Evolutionary conservation across 2,329 filamentous ascomycete species (phyloP).

Genomic region (Sclerotinia subarctica): DNA sequence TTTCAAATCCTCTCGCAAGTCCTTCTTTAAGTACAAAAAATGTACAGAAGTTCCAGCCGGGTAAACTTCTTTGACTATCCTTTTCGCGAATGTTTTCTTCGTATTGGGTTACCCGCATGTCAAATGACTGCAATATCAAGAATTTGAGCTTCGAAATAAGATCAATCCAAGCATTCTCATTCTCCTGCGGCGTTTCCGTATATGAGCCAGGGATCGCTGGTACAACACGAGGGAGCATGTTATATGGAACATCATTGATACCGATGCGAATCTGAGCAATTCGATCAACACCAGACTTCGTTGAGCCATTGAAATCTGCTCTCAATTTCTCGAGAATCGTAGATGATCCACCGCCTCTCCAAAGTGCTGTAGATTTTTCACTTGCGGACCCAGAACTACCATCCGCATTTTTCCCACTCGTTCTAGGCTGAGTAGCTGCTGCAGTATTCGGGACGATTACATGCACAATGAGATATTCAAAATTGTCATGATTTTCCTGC

Average conservation of each 20-base stretch:
- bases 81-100: slow-evolving; percentile 97
- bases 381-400: slow-evolving; percentile 52
- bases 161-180: slow-evolving; percentile 79
- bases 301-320: slow-evolving; percentile 79
- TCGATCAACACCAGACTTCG: slow-evolving; percentile 70
- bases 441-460: slow-evolving; percentile 84
- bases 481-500: slow-evolving; percentile 92
- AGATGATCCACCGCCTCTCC: slow-evolving; percentile 71
- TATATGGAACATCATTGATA: slow-evolving; percentile 65
- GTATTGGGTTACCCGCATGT: slow-evolving; percentile 86
- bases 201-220: slow-evolving; percentile 63
- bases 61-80: slow-evolving; percentile 78
- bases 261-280: slow-evolving; percentile 82
- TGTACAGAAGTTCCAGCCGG: slow-evolving; percentile 98
- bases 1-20: slow-evolving; percentile 89
- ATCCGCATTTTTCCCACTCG: slow-evolving; percentile 49
- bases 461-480: slow-evolving; percentile 92
- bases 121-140: slow-evolving; percentile 84
- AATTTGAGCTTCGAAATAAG: slow-evolving; percentile 82
- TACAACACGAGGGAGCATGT: slow-evolving; percentile 59
- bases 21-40: slow-evolving; percentile 99
- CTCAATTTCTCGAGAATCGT: slow-evolving; percentile 87
- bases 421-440: slow-evolving; percentile 73
- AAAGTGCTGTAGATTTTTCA: slow-evolving; percentile 71
- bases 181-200: slow-evolving; percentile 70